Evolutionary conservation across 371 early-diverging fungal species (phyloP).

Genomic region (Mortierella sp.): DNA sequence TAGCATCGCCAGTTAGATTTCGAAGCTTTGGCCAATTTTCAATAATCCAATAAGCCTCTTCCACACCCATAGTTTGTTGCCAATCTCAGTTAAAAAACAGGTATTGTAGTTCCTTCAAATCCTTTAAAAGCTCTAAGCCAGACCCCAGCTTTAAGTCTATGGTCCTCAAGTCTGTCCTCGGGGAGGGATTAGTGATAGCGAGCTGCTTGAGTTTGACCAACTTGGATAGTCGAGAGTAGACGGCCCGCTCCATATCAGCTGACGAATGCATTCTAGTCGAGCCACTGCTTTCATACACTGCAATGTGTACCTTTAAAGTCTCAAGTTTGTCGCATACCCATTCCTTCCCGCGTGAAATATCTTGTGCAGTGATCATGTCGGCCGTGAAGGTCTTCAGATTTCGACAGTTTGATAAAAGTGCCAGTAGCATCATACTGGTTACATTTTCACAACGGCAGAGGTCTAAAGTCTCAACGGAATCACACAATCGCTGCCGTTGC

Average conservation of each 20-base stretch:
- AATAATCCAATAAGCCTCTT: neutral
- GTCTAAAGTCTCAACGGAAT: neutral
- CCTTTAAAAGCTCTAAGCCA: neutral
- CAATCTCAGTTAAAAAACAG: neutral
- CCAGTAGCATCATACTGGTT: neutral
- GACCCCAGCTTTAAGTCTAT: neutral
- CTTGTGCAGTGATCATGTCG: neutral
- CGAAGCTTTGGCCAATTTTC: neutral
- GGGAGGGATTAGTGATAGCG: neutral
- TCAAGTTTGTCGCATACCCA: neutral
- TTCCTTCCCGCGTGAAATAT: neutral
- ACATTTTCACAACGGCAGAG: neutral
- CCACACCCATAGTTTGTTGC: neutral
- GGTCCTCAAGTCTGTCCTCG: neutral
- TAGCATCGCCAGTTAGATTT: no score
- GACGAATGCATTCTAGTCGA: neutral
- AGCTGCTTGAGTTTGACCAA: neutral
- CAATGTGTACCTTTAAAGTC: neutral
- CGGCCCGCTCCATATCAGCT: neutral
- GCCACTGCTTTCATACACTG: neutral
- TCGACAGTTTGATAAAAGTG: neutral
- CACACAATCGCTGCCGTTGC: neutral
- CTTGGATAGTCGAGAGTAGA: neutral
- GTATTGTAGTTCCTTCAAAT: neutral
- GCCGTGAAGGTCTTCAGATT: neutral